Conservation (phyloP, 108 stramenopile species). For the Fragilaria radians region DNA sequence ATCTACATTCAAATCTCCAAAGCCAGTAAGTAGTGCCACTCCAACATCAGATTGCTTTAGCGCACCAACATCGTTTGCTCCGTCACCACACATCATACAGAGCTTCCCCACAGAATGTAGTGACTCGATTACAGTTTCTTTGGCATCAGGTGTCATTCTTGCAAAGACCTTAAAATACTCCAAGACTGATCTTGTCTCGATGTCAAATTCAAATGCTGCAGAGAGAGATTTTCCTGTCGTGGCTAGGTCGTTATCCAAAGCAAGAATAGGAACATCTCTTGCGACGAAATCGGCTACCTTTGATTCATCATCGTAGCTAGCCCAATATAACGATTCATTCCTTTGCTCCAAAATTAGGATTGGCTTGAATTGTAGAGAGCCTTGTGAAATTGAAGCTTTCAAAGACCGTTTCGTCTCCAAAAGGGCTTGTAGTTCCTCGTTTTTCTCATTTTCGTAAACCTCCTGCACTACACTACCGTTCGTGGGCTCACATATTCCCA, state of each 20-base stretch:
- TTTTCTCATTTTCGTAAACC: conserved; percentile 27
- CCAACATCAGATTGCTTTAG: conserved; percentile 93
- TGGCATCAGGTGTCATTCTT: conserved; percentile 94
- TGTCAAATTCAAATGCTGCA: conserved; percentile 68
- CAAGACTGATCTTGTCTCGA: conserved; percentile 55
- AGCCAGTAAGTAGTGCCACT: conserved; percentile 89
- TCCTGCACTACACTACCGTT: conserved; percentile 19
- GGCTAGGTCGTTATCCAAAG: conserved; percentile 72
- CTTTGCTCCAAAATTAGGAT: conserved; percentile 74
- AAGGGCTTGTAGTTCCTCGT: conserved; percentile 50
- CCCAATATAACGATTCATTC: conserved; percentile 60
- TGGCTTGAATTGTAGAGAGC: conserved; percentile 31
- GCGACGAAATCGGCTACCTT: conserved; percentile 47
- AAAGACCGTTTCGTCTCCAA: conserved; percentile 31
- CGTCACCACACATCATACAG: conserved; percentile 96
- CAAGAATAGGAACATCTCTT: conserved; percentile 50
- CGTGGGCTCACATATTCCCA: conserved; percentile 56
- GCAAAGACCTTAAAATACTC: conserved; percentile 91
- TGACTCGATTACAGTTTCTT: conserved; percentile 90
- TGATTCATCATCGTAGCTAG: conserved; percentile 76
- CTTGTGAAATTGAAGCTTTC: conserved; percentile 18
- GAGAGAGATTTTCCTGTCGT: conserved; percentile 75
- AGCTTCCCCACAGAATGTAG: conserved; percentile 75
- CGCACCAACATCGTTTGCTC: conserved; percentile 93
- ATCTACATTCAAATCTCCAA: conserved; percentile 91